Conservation (phyloP, 306 rosid genomes). For the Casuarina glauca region DNA sequence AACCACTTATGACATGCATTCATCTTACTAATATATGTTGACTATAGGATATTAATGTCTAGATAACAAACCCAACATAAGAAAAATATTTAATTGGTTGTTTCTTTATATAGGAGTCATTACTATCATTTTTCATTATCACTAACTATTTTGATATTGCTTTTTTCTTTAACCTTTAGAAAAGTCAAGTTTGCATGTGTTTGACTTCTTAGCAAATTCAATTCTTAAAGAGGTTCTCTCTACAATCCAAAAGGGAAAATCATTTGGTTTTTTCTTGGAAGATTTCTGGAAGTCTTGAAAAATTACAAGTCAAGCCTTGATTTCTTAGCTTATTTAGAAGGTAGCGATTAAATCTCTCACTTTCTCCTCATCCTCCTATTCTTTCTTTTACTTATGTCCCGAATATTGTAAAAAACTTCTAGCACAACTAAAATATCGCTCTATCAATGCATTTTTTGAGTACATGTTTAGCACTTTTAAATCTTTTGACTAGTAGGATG, state of each 20-base stretch:
- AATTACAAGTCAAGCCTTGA: conserved; percentile 58
- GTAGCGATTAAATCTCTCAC: conserved; percentile 36
- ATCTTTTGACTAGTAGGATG: not conserved
- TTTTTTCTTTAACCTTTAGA: conserved; percentile 47
- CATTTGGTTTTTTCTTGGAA: conserved; percentile 94
- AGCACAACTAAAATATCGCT: conserved; percentile 15
- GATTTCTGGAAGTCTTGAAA: conserved; percentile 82
- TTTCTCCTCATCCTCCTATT: conserved; percentile 1
- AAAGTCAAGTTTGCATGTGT: conserved; percentile 93
- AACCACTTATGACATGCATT: not conserved
- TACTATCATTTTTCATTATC: conserved; percentile 7
- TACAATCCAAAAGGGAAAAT: conserved; percentile 89
- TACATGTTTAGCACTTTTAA: conserved; percentile 3
- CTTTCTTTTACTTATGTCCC: not conserved
- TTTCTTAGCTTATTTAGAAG: conserved; percentile 58
- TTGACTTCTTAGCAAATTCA: conserved; percentile 96
- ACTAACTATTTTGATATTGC: conserved; percentile 13
- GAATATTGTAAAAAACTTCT: not conserved
- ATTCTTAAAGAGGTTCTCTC: conserved; percentile 88
- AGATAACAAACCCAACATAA: no score
- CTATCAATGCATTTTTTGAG: conserved; percentile 12
- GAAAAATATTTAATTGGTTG: no score
- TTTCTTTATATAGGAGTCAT: not conserved
- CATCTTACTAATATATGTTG: not conserved
- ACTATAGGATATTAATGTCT: not conserved